A percentile compares a stretch with the other conserved stretches of the same genome.
Evolutionary conservation across 805 yeast species (phyloP).

Genomic region (Schwanniomyces occidentalis): DNA sequence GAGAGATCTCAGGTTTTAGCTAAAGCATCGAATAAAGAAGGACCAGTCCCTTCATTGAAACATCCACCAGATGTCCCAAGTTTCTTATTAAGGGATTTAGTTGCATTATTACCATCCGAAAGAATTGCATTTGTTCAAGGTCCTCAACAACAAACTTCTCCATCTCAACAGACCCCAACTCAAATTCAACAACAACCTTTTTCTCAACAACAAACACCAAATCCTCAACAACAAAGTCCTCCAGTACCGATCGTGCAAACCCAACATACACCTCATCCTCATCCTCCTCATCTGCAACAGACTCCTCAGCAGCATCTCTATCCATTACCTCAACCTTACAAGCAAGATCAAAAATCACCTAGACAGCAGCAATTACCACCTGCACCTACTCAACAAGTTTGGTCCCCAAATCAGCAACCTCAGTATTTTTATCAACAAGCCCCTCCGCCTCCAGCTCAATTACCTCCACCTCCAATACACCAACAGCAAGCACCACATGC

Average conservation of each 20-base stretch:
- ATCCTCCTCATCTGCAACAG: slow-evolving; percentile 12
- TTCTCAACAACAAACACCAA: slow-evolving; percentile 14
- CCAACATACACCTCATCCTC: slow-evolving; percentile 11
- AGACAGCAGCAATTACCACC: slow-evolving; percentile 25
- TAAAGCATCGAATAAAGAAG: slow-evolving; percentile 44
- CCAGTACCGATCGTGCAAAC: slow-evolving; percentile 11
- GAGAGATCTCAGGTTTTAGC: slow-evolving; percentile 43
- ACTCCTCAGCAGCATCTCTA: slow-evolving; percentile 13
- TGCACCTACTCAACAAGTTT: slow-evolving; percentile 25
- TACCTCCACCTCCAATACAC: slow-evolving; percentile 11
- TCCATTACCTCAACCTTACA: slow-evolving; percentile 12
- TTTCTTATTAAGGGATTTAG: slow-evolving; percentile 41
- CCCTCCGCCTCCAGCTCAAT: slow-evolving; percentile 10
- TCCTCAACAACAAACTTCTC: slow-evolving; percentile 9
- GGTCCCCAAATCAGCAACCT: slow-evolving; percentile 24
- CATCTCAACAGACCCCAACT: slow-evolving; percentile 8
- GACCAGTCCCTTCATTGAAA: slow-evolving; percentile 45
- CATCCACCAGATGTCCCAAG: slow-evolving; percentile 51
- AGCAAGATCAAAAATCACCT: slow-evolving; percentile 15
- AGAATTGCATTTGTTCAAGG: slow-evolving; percentile 39
- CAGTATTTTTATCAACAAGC: slow-evolving; percentile 22
- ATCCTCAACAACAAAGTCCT: slow-evolving; percentile 3
- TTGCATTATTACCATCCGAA: slow-evolving; percentile 42
- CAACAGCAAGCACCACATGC: slow-evolving; percentile 6
- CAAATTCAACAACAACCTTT: slow-evolving; percentile 10